Percentiles rank a stretch among this genome's conserved stretches.
Evolutionary conservation across 2,329 filamentous ascomycete species (phyloP).

Genomic region (Cercospora sp.): DNA sequence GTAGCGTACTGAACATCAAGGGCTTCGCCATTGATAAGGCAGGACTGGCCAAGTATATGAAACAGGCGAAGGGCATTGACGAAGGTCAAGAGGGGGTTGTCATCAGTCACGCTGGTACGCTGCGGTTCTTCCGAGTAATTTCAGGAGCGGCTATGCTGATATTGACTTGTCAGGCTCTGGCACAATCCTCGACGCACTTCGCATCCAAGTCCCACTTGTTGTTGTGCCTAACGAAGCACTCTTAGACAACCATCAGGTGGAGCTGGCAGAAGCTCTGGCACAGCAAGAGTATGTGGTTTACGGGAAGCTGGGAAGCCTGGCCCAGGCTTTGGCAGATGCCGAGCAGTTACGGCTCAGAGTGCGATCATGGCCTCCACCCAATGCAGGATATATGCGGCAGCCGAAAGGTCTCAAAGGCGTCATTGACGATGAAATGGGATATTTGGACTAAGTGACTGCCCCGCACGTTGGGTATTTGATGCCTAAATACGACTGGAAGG

Average conservation of each 20-base stretch:
- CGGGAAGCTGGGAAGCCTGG: slow-evolving; percentile 61
- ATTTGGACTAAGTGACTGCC: slow-evolving; percentile 48
- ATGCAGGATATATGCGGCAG: slow-evolving; percentile 46
- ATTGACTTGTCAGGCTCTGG: slow-evolving; percentile 68
- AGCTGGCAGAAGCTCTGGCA: slow-evolving; percentile 77
- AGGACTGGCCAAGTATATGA: slow-evolving; percentile 63
- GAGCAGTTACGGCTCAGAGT: slow-evolving; percentile 49
- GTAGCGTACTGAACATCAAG: slow-evolving; percentile 50
- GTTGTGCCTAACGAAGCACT: slow-evolving; percentile 84
- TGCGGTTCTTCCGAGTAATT: background rate
- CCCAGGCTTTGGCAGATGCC: slow-evolving; percentile 49
- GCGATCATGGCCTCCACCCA: slow-evolving; percentile 54
- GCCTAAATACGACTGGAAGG: background rate
- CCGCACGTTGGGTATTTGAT: background rate
- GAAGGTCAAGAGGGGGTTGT: slow-evolving; percentile 64
- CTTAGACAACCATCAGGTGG: slow-evolving; percentile 86
- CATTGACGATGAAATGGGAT: slow-evolving; percentile 61
- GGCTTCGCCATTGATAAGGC: slow-evolving; percentile 67
- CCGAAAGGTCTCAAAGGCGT: slow-evolving; percentile 50
- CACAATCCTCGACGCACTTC: slow-evolving; percentile 80
- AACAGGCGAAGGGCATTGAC: slow-evolving; percentile 48
- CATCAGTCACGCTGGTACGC: slow-evolving; percentile 83
- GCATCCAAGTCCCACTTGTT: slow-evolving; percentile 72
- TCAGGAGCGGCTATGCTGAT: slow-evolving; percentile 4
- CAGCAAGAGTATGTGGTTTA: slow-evolving; percentile 74